These are phyloP conservation scores for Spergularia marina DNA, from an alignment of 148 eudicot species.

Conservation along the genomic window DNA sequence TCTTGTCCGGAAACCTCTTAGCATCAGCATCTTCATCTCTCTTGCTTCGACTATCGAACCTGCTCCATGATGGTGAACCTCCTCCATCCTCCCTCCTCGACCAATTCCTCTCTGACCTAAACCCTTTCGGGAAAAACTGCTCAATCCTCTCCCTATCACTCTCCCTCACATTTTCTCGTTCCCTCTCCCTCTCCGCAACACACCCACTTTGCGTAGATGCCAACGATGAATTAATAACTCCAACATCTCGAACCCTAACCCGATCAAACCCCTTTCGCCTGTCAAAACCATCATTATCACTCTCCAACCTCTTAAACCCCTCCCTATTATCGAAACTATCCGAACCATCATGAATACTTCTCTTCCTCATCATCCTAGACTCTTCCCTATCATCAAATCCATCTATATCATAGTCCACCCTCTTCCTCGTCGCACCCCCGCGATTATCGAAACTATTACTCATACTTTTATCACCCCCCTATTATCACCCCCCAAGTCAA, in stretches of 20 bases:
- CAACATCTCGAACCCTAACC: conserved; percentile 54
- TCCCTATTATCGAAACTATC: conserved; percentile 56
- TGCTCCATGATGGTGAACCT: conserved; percentile 69
- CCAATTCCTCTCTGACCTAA: conserved; percentile 91
- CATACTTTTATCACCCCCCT: too few species aligned
- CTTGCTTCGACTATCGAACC: conserved; percentile 55
- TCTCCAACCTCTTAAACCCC: conserved; percentile 63
- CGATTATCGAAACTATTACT: conserved; percentile 44
- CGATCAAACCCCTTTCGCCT: conserved; percentile 67
- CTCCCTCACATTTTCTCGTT: conserved; percentile 8
- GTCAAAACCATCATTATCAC: conserved; percentile 61
- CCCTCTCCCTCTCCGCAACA: conserved; percentile 43
- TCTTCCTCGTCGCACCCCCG: conserved; percentile 36
- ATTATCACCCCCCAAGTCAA: too few species aligned
- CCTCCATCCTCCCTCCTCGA: conserved; percentile 64
- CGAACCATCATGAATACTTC: conserved; percentile 23
- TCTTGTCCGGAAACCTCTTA: conserved; percentile 45
- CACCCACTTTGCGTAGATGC: conserved; percentile 60
- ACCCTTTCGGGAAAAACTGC: conserved; percentile 80
- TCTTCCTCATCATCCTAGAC: conserved; percentile 43
- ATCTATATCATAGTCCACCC: conserved; percentile 31
- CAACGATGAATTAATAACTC: conserved; percentile 48
- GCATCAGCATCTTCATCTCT: conserved; percentile 68
- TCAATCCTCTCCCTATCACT: conserved; percentile 58
- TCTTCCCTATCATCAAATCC: conserved; percentile 35